phyloP scores from a whole-genome alignment of 2,329 filamentous ascomycete species.

The Fusarium veterinarium region DNA sequence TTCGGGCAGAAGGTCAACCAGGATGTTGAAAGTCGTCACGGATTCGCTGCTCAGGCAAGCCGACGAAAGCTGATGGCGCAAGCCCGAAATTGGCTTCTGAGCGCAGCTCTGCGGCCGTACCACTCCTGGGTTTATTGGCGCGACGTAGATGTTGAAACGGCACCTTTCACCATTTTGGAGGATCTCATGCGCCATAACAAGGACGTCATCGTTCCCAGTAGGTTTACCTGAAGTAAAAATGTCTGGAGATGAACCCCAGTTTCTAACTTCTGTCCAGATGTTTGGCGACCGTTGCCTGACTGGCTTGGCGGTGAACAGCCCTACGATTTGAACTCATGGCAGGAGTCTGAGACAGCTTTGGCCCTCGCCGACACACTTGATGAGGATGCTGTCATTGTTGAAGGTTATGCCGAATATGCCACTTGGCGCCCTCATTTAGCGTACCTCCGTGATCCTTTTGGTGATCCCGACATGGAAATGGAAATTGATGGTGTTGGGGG shows the following conservation, averaged over 20 bases:
- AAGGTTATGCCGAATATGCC: slow-evolving; percentile 98
- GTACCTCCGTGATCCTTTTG: slow-evolving; percentile 95
- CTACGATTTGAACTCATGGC: slow-evolving; percentile 98
- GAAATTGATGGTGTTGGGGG: slow-evolving; percentile 98
- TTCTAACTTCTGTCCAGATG: slow-evolving; percentile 69
- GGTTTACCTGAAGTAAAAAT: slow-evolving; percentile 54
- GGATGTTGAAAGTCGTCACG: slow-evolving; percentile 96
- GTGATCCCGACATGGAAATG: slow-evolving; percentile 99
- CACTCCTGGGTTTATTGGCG: slow-evolving; percentile 99
- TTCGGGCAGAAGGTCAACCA: slow-evolving; percentile 98
- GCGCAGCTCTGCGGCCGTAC: slow-evolving; percentile 89
- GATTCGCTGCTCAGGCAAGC: slow-evolving; percentile 94
- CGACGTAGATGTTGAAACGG: slow-evolving; percentile 97
- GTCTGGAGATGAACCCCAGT: background rate
- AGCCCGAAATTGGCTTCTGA: slow-evolving; percentile 95
- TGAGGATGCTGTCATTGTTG: slow-evolving; percentile 98
- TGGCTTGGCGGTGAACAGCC: slow-evolving; percentile 99
- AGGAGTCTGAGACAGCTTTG: slow-evolving; percentile 96
- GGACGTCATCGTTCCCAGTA: slow-evolving; percentile 98
- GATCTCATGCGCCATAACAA: slow-evolving; percentile 99
- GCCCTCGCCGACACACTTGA: slow-evolving; percentile 94
- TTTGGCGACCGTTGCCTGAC: slow-evolving; percentile 98
- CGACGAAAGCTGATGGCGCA: slow-evolving; percentile 98
- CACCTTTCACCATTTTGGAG: slow-evolving; percentile 94
- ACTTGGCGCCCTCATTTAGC: slow-evolving; percentile 98